Evolutionary conservation across 768 basidiomycete species (phyloP).

Genomic region (Exidia glandulosa): DNA sequence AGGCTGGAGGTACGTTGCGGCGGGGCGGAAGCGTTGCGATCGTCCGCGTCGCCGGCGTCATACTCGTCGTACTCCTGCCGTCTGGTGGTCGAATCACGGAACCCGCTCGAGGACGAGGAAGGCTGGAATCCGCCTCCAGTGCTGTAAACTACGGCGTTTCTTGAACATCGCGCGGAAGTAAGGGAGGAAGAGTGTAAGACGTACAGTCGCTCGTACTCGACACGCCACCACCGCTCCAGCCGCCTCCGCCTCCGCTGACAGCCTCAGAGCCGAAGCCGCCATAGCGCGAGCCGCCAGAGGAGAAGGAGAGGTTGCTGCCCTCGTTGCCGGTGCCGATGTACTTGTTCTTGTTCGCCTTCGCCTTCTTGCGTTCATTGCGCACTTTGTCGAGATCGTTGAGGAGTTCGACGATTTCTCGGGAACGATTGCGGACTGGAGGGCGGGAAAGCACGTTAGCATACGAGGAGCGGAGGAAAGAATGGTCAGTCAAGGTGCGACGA

Average conservation of each 20-base stretch:
- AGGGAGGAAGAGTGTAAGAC: neutral
- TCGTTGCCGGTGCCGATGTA: slow-evolving; percentile 85
- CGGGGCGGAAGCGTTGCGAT: slow-evolving; percentile 13
- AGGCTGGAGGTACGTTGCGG: too few relatives aligned
- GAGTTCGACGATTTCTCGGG: slow-evolving; percentile 86
- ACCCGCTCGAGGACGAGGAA: slow-evolving; percentile 25
- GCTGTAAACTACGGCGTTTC: neutral
- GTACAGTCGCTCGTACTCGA: neutral
- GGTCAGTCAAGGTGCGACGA: too few relatives aligned
- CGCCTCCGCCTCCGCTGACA: slow-evolving; percentile 14
- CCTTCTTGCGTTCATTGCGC: slow-evolving; percentile 79
- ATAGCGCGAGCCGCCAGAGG: slow-evolving; percentile 44
- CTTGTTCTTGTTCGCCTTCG: slow-evolving; percentile 82
- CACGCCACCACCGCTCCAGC: slow-evolving; percentile 16
- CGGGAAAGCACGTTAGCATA: too few relatives aligned
- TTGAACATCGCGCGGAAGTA: neutral
- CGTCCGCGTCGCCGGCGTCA: slow-evolving; percentile 81
- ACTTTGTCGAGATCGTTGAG: slow-evolving; percentile 87
- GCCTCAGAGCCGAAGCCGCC: slow-evolving; percentile 62
- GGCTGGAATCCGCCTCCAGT: neutral
- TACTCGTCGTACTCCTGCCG: slow-evolving; percentile 80
- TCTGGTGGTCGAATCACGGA: slow-evolving; percentile 41
- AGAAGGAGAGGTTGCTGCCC: slow-evolving; percentile 48
- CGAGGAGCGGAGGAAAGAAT: too few relatives aligned
- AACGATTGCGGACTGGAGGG: slow-evolving; percentile 80